Evolutionary conservation across 176 grass and related monocot genomes (phyloP).

Genomic region (Musa beccarii): DNA sequence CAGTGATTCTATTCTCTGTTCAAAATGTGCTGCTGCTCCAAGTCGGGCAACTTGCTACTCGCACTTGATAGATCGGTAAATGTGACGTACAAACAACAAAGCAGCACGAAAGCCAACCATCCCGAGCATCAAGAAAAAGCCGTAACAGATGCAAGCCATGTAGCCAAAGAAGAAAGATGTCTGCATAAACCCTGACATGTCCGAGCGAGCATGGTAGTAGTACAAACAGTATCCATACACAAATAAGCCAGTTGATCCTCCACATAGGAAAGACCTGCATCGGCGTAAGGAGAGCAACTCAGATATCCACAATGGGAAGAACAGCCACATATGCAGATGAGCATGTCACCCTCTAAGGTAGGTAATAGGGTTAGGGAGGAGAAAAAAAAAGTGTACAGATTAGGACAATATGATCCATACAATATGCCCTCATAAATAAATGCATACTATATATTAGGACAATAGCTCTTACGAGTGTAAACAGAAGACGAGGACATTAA

Average conservation of each 20-base stretch:
- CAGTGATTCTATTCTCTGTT: too few relatives aligned
- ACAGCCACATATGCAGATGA: not conserved
- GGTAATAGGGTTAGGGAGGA: too few relatives aligned
- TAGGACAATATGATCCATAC: not conserved
- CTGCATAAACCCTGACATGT: not conserved
- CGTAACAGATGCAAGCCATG: not conserved
- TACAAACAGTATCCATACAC: not conserved
- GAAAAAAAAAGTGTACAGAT: not conserved
- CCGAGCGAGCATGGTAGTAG: not conserved
- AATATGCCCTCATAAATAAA: not conserved
- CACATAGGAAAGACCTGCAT: not conserved
- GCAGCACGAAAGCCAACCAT: not conserved
- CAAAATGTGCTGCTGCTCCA: too few relatives aligned
- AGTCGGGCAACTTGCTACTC: not conserved
- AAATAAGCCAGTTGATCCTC: not conserved
- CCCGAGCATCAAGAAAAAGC: not conserved
- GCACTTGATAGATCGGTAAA: constrained; percentile 1
- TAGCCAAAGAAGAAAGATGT: not conserved
- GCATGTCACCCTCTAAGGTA: too few relatives aligned
- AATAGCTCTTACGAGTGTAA: too few relatives aligned
- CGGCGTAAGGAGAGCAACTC: not conserved
- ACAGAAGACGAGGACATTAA: too few relatives aligned
- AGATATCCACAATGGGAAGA: not conserved
- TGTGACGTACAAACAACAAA: not conserved
- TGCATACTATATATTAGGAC: not conserved